A percentile compares a stretch with the other conserved stretches of the same genome.
These are phyloP conservation scores for Ailanthus altissimus DNA, from an alignment of 345 rosid species.

Conservation along the genomic window DNA sequence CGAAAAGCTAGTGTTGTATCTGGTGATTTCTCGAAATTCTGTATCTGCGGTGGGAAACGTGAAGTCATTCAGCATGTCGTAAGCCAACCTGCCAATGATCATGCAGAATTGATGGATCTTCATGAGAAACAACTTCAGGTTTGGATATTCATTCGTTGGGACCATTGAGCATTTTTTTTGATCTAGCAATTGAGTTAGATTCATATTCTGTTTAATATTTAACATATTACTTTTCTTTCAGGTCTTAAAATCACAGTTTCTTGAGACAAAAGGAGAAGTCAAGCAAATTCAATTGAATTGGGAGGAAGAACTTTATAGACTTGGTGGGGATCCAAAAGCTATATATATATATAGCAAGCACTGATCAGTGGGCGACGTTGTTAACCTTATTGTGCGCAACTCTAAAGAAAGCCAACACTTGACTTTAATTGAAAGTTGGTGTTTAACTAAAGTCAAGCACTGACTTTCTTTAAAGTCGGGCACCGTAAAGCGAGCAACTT, in stretches of 20 bases:
- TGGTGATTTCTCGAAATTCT: slow-evolving; percentile 73
- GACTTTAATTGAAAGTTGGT: too few relatives aligned
- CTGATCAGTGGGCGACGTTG: too few relatives aligned
- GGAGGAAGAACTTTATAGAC: slow-evolving; percentile 61
- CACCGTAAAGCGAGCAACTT: too few relatives aligned
- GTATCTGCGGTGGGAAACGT: slow-evolving; percentile 70
- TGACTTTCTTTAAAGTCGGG: too few relatives aligned
- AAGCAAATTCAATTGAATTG: slow-evolving; percentile 62
- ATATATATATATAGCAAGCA: too few relatives aligned
- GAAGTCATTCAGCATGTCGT: slow-evolving; percentile 32
- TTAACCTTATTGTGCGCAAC: too few relatives aligned
- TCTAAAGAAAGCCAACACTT: too few relatives aligned
- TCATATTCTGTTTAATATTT: not conserved
- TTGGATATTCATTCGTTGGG: not conserved
- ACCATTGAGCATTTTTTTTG: not conserved
- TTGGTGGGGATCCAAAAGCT: slow-evolving; percentile 45
- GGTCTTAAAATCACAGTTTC: slow-evolving; percentile 58
- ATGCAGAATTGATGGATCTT: slow-evolving; percentile 42
- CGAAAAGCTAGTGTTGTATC: slow-evolving; percentile 60
- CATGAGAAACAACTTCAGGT: slow-evolving; percentile 80
- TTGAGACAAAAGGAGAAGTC: slow-evolving; percentile 58
- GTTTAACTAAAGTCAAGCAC: too few relatives aligned
- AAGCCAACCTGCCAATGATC: slow-evolving; percentile 30
- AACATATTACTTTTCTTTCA: slow-evolving; percentile 21
- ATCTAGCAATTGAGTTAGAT: not conserved